phyloP scores from a whole-genome alignment of 768 basidiomycete genomes.

The Daedalea quercina region DNA sequence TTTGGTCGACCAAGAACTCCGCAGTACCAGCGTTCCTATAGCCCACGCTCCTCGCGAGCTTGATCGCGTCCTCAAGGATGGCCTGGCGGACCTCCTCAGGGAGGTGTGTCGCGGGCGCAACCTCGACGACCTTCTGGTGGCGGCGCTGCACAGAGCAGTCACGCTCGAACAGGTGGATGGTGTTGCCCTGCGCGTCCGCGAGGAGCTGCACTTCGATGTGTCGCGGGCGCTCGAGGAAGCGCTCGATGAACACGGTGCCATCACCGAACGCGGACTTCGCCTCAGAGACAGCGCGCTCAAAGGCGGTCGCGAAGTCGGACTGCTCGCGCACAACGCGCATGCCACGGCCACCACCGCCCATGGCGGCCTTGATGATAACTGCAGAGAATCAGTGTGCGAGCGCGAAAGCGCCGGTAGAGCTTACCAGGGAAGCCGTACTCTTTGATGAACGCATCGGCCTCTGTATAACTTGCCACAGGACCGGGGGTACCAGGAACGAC shows the following conservation, averaged over 20 bases:
- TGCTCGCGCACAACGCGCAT: slow-evolving; percentile 98
- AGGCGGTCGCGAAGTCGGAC: slow-evolving; percentile 82
- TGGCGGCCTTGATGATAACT: slow-evolving; percentile 99
- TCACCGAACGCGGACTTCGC: slow-evolving; percentile 97
- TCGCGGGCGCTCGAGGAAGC: slow-evolving; percentile 91
- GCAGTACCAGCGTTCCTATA: slow-evolving; percentile 98
- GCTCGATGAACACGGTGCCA: slow-evolving; percentile 98
- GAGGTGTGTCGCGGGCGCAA: slow-evolving; percentile 92
- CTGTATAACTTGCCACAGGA: slow-evolving; percentile 71
- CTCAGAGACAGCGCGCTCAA: slow-evolving; percentile 90
- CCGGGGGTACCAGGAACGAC: slow-evolving; percentile 99
- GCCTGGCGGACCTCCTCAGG: slow-evolving; percentile 87
- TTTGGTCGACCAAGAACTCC: slow-evolving; percentile 96
- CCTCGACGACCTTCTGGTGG: slow-evolving; percentile 99
- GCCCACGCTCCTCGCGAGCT: slow-evolving; percentile 85
- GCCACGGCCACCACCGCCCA: slow-evolving; percentile 97
- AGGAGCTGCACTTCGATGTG: slow-evolving; percentile 98
- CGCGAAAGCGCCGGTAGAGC: slow-evolving; percentile 4
- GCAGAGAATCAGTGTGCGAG: slow-evolving; percentile 5
- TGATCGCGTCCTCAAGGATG: slow-evolving; percentile 88
- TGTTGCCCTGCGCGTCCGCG: slow-evolving; percentile 88
- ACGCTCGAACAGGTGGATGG: slow-evolving; percentile 96
- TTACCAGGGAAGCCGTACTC: slow-evolving; percentile 92
- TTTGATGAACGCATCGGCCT: slow-evolving; percentile 85
- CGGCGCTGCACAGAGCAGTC: slow-evolving; percentile 98